Conservation (phyloP, 768 basidiomycete species). For the Royoungia palumana region DNA sequence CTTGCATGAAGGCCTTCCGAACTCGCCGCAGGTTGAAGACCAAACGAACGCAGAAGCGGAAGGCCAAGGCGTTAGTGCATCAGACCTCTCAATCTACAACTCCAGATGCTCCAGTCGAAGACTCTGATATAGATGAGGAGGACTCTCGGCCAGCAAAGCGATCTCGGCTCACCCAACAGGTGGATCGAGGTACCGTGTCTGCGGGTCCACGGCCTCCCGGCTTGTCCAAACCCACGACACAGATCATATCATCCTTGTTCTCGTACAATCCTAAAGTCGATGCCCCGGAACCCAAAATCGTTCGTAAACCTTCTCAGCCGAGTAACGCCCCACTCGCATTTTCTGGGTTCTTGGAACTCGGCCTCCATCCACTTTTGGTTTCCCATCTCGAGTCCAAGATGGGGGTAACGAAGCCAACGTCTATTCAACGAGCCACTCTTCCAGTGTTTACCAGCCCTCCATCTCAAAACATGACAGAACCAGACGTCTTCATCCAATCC, state of each 20-base stretch:
- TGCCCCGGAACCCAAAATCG: constrained; percentile 30
- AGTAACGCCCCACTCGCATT: constrained; percentile 82
- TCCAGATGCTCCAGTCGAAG: constrained; percentile 21
- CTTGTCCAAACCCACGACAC: constrained; percentile 37
- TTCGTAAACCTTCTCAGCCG: constrained; percentile 41
- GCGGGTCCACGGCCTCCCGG: constrained; percentile 18
- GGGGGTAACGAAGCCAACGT: constrained; percentile 80
- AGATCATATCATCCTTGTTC: constrained; percentile 88
- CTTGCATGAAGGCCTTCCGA: not conserved
- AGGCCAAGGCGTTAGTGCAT: constrained; percentile 34
- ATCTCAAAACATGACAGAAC: constrained; percentile 37
- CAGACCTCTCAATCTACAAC: constrained; percentile 13
- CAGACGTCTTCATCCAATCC: constrained; percentile 91
- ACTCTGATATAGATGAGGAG: constrained; percentile 14
- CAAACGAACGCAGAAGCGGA: constrained; percentile 66
- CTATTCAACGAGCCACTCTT: constrained; percentile 76
- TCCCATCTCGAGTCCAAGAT: constrained; percentile 78
- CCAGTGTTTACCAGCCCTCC: constrained; percentile 53
- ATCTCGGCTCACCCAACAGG: constrained; percentile 31
- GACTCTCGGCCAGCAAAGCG: constrained; percentile 47
- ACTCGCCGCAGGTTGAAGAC: constrained; percentile 57
- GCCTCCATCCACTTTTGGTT: constrained; percentile 76
- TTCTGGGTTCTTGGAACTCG: constrained; percentile 77
- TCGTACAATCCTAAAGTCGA: constrained; percentile 75
- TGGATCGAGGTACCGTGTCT: constrained; percentile 14